Evolutionary conservation across 148 eudicot species (phyloP), one percentile per base, ranked within the genome.

Genomic region (Silene uniflora): DNA sequence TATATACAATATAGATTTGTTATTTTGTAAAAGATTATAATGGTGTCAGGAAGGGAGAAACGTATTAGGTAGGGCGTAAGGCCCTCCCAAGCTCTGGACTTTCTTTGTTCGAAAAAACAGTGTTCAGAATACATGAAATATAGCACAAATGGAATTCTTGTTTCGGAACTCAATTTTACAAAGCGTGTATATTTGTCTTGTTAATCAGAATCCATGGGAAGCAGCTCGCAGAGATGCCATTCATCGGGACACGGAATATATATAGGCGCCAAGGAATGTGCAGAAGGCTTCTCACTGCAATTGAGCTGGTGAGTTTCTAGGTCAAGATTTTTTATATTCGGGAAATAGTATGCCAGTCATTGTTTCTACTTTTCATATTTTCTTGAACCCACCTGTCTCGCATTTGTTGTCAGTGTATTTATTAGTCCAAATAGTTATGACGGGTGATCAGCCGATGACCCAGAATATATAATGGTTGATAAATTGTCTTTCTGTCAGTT

Each of bases 201-300:
- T 66, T 79, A 75, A 77, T 74, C 81, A 94, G 98, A 86, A 88
- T 94, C 67, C 93, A 85, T 79, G 98, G 97, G 29, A 87, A 81
- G 83, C 85, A 82, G 66, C 79, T 95, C 69, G 97, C 99, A 32
- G 99, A 95, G 88, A 95, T 95, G 99, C 99, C 99, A 69, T 95
- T 92, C 70, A 88, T 95, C 72, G 99, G 92, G 72, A 95, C 99
- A 66, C 91, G 99, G 32, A 75, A 85, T 80, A 76, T 74, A 60
- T 89, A 90, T 75, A 85, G 99, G 81, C 97, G 94, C 62, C 91
- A 92, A 84, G 99, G 99, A 77, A 89, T 95, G 99, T 90, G 96
- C 55, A 87, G 94, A 27, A 88, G 94, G 52, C 90, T 95, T 78
- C 88, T 95, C 62, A 67, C 75, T 78, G 97, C 90, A 39, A 80